Evolutionary conservation across 345 rosid species (phyloP), one percentile per base, ranked within the genome.

Genomic region (Conringia planisiliqua): DNA sequence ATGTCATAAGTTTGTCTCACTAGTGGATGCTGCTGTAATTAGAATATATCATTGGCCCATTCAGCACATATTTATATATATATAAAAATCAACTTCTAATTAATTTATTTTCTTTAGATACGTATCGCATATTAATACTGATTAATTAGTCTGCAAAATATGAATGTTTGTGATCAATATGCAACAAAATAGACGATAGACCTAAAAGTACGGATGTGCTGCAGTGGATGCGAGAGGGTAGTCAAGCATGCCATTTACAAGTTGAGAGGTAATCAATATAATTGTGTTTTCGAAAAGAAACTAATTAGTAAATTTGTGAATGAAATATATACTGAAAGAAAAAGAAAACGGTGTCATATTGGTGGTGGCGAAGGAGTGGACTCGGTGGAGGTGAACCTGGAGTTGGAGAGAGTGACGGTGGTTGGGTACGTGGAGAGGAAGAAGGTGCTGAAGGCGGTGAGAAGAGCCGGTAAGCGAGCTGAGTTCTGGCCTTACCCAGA

Each of bases 401-500:
- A 82, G 79, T 73, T 93, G 88, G 89, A 89, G 66, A 93, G 79
- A 81, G 96, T 89, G 51, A 93, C 87, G 1, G 98, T 87, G 64
- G 79, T 91, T 9, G 98, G 97, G 5, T 91, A 93, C 56, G 91
- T 91, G 8, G 98, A 93, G 38, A 86, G 94, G 57, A 93, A 91
- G 83, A 93, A 91, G 78, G 90, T 93, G 61, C 80, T 93, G 8
- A 91, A 87, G 82, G 86, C 84, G 1, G 97, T 91, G 73, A 85
- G 98, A 67, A 88, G 98, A 75, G 84, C 87, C 0, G 97, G 98
- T 7, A 91, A 91, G 80, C 83, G 96, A 77, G 98, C 96, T 0
- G 98, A 93, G 73, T 93, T 91, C 76, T 93, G 97, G 96, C 98
- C 97, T 0, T 88, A 91, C 74, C 97, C 98, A 0, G 66, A 93